Evolutionary conservation across 2,329 filamentous ascomycete species (phyloP).

Genomic region (Fusarium equiseti): DNA sequence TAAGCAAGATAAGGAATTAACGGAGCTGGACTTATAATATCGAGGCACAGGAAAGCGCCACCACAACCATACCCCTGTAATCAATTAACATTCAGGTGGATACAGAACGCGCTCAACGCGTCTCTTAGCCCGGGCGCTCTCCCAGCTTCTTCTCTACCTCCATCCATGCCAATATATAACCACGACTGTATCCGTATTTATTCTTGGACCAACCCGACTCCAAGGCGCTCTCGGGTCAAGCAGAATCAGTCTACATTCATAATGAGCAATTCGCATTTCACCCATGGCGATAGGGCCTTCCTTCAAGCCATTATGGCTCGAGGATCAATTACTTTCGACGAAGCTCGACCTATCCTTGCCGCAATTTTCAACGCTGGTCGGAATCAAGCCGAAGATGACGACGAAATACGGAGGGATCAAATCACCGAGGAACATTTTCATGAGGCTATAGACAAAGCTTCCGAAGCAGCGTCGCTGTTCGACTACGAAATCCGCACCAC

Average conservation of each 20-base stretch:
- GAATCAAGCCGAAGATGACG: conserved; percentile 35
- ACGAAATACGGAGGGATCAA: conserved; percentile 66
- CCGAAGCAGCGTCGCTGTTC: conserved; percentile 79
- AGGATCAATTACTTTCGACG: conserved; percentile 79
- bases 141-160: not conserved
- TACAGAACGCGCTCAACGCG: conserved; percentile 41
- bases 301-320: conserved; percentile 88
- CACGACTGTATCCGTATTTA: not conserved
- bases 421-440: conserved; percentile 77
- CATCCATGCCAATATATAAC: not conserved
- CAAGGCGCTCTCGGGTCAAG: not conserved
- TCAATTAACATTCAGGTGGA: conserved; percentile 22
- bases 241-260: conserved; percentile 40
- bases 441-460: conserved; percentile 76
- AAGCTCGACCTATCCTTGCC: conserved; percentile 80
- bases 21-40: not conserved
- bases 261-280: conserved; percentile 55
- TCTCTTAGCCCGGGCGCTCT: not conserved
- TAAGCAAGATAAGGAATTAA: not conserved
- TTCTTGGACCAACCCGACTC: not conserved
- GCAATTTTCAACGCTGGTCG: conserved; percentile 74
- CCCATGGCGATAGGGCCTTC: conserved; percentile 84
- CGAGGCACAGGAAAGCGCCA: not conserved
- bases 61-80: conserved; percentile 21
- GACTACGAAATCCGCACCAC: conserved; percentile 88